These are phyloP conservation scores for Xanthoconium purpureum DNA, from an alignment of 768 basidiomycete genomes.

Conservation along the genomic window DNA sequence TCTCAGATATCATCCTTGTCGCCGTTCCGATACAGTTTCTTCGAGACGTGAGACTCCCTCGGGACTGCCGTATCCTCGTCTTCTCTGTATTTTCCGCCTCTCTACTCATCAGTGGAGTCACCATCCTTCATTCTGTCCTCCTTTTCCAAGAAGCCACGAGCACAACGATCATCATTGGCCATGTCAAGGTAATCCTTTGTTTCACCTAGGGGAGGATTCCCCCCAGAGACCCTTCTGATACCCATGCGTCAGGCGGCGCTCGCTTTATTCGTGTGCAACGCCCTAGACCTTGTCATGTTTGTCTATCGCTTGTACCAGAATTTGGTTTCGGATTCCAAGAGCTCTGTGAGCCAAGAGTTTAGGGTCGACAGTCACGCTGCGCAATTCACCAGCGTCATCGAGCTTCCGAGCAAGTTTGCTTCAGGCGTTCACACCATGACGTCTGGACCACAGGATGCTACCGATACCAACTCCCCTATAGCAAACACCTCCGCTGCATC, in stretches of 20 bases:
- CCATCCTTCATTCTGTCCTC: slow-evolving; percentile 24
- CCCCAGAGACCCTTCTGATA: neutral
- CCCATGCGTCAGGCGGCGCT: slow-evolving; percentile 13
- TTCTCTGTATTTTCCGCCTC: slow-evolving; percentile 21
- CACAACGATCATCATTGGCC: slow-evolving; percentile 16
- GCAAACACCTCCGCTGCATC: neutral
- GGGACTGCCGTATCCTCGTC: slow-evolving; percentile 19
- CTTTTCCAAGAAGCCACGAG: slow-evolving; percentile 9
- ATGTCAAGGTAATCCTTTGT: slow-evolving; percentile 18
- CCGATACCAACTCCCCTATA: neutral
- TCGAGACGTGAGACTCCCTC: slow-evolving; percentile 14
- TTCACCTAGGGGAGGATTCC: neutral
- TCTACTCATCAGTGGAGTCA: slow-evolving; percentile 19
- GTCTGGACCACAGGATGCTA: neutral
- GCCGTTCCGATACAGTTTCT: slow-evolving; percentile 12
- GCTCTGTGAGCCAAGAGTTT: neutral
- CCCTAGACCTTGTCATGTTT: slow-evolving; percentile 19
- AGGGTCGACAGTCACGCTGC: neutral
- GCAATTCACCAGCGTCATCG: slow-evolving; percentile 19
- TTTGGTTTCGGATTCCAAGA: neutral
- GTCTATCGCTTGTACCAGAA: slow-evolving; percentile 13
- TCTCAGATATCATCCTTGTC: slow-evolving; percentile 24
- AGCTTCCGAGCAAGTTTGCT: slow-evolving; percentile 15
- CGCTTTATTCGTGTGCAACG: slow-evolving; percentile 21
- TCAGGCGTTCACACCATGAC: neutral